These are phyloP conservation scores for Tarenaya hassleriana DNA, from an alignment of 345 rosid species.

Conservation along the genomic window DNA sequence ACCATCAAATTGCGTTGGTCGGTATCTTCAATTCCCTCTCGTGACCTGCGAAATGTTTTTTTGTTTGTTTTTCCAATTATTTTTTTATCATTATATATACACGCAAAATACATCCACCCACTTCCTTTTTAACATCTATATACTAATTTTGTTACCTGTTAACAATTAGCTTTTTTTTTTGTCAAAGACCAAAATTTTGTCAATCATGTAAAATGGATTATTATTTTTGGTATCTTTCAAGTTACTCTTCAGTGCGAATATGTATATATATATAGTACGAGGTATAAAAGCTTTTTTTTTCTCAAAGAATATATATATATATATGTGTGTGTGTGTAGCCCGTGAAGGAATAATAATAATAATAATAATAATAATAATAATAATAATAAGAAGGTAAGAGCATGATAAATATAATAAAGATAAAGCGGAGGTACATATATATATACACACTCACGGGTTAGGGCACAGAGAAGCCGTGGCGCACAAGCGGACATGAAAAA, in stretches of 20 bases:
- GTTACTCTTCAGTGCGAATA: constrained; percentile 9
- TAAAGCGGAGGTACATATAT: constrained; percentile 12
- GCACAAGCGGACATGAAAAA: constrained; percentile 28
- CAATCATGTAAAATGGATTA: not conserved
- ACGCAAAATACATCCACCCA: no score
- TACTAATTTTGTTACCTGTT: not conserved
- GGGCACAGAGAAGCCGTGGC: constrained; percentile 22
- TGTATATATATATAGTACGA: no score
- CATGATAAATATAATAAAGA: not conserved
- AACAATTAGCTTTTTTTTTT: not conserved
- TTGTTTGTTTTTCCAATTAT: constrained; percentile 12
- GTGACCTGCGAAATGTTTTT: constrained; percentile 16
- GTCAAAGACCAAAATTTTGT: constrained; percentile 3
- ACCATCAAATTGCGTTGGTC: constrained; percentile 21
- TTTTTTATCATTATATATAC: constrained; percentile 17
- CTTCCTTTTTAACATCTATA: constrained; percentile 8
- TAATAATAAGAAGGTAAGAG: not conserved
- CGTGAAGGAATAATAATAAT: not conserved
- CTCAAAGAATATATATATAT: no score
- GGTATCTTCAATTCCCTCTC: constrained; percentile 25
- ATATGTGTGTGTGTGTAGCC: constrained; percentile 1
- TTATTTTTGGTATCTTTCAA: no score
- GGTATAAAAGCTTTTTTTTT: no score
- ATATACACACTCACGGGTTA: constrained; percentile 9
- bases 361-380: not conserved